phyloP scores from a whole-genome alignment of 345 rosid species.

The Gossypium longicalyx region DNA sequence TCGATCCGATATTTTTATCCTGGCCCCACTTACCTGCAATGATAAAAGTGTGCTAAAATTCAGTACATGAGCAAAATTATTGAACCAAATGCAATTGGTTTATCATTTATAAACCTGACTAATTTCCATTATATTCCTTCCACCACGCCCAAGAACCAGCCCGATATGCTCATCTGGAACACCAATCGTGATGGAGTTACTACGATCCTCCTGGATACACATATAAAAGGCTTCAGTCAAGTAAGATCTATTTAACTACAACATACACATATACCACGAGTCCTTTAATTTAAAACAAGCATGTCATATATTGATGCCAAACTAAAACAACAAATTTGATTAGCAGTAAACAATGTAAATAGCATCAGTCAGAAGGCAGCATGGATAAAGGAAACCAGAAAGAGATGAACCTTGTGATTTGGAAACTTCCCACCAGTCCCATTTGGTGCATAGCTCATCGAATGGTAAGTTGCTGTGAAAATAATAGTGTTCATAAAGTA shows the following conservation, averaged over 20 bases:
- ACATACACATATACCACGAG: neutral
- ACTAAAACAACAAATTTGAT: slow-evolving; percentile 3
- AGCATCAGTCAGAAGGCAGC: slow-evolving; percentile 7
- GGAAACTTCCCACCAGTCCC: slow-evolving; percentile 76
- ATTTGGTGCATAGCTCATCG: slow-evolving; percentile 61
- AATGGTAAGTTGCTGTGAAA: slow-evolving; percentile 66
- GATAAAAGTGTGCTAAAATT: slow-evolving; percentile 7
- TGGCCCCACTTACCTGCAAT: slow-evolving; percentile 80
- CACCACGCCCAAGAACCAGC: slow-evolving; percentile 95
- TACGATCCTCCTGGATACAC: slow-evolving; percentile 66
- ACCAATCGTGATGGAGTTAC: slow-evolving; percentile 71
- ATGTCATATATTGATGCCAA: slow-evolving; percentile 2
- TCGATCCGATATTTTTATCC: slow-evolving; percentile 90
- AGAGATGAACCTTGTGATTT: slow-evolving; percentile 67
- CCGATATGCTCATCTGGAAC: slow-evolving; percentile 93
- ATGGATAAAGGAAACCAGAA: slow-evolving; percentile 21
- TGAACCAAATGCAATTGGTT: neutral
- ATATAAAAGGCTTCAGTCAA: slow-evolving; percentile 14
- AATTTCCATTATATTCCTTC: slow-evolving; percentile 92
- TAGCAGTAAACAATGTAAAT: slow-evolving; percentile 6
- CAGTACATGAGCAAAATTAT: neutral
- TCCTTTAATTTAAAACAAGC: slow-evolving; percentile 2
- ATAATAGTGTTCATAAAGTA: slow-evolving; percentile 39
- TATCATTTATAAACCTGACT: slow-evolving; percentile 56
- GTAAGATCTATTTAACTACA: slow-evolving; percentile 6